Evolutionary conservation across 139 green algal genomes (phyloP).

Genomic region (Eudorina sp.): DNA sequence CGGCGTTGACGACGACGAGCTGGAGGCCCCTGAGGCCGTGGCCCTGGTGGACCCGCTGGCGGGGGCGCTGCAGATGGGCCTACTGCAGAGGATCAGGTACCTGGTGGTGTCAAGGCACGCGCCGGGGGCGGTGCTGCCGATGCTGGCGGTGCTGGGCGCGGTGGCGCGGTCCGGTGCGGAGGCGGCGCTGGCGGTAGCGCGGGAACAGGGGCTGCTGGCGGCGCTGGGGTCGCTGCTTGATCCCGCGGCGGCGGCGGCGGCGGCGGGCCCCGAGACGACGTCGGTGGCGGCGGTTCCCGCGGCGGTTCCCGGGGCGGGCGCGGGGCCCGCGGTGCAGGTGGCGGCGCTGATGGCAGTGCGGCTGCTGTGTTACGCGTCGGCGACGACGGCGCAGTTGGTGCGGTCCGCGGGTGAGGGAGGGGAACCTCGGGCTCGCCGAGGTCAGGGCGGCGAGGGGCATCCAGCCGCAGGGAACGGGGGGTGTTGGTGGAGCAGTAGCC

Average conservation of each 20-base stretch:
- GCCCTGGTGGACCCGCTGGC: slow-evolving; percentile 70
- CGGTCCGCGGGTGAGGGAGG: slow-evolving; percentile 51
- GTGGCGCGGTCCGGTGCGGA: slow-evolving; percentile 47
- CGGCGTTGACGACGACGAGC: slow-evolving; percentile 25
- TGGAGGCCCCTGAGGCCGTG: slow-evolving; percentile 67
- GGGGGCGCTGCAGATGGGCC: slow-evolving; percentile 76
- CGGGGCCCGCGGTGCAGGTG: background rate
- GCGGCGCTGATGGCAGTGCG: slow-evolving; percentile 65
- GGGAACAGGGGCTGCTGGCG: slow-evolving; percentile 57
- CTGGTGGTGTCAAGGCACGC: slow-evolving; percentile 31
- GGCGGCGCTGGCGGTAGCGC: slow-evolving; percentile 57
- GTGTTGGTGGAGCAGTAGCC: too few relatives aligned
- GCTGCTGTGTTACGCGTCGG: slow-evolving; percentile 64
- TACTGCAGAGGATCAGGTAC: slow-evolving; percentile 59
- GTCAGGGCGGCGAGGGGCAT: background rate
- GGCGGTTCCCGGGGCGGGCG: background rate
- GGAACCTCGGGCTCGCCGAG: background rate
- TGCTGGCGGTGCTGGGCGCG: slow-evolving; percentile 64
- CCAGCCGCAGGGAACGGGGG: too few relatives aligned
- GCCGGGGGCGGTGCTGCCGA: slow-evolving; percentile 39
- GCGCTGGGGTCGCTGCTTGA: slow-evolving; percentile 54
- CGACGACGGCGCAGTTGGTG: slow-evolving; percentile 56
- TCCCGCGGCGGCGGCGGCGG: background rate
- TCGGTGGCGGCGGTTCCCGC: background rate
- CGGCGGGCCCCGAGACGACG: background rate